A percentile compares a stretch with the other conserved stretches of the same genome.
phyloP scores from a whole-genome alignment of 2,329 filamentous ascomycete genomes.

The Lachnellula suecica region DNA sequence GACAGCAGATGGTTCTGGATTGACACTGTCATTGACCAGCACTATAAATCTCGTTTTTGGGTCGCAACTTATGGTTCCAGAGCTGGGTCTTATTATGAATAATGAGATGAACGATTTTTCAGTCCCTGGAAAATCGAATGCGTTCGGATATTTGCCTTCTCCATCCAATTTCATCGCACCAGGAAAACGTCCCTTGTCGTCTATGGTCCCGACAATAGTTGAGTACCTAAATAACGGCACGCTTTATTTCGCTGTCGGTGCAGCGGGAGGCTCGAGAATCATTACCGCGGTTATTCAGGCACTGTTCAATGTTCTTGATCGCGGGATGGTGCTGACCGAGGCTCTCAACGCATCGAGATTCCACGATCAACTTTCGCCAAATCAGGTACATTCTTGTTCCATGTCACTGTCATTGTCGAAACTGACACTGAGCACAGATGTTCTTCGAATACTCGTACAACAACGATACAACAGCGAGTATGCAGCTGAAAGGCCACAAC shows the following conservation, averaged over 20 bases:
- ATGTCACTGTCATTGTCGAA: no score
- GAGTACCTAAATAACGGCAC: conserved; percentile 55
- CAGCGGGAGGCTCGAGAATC: conserved; percentile 65
- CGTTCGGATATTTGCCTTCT: conserved; percentile 64
- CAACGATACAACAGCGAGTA: no score
- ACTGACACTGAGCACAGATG: no score
- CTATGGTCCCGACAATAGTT: conserved; percentile 63
- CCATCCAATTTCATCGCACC: conserved; percentile 65
- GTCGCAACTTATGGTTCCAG: conserved; percentile 58
- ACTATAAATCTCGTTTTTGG: conserved; percentile 70
- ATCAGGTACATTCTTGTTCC: no score
- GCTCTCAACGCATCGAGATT: conserved; percentile 57
- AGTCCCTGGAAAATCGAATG: conserved; percentile 61
- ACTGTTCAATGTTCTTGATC: conserved; percentile 61
- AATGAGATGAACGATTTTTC: conserved; percentile 66
- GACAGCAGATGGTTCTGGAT: conserved; percentile 55
- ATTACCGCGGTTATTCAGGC: conserved; percentile 67
- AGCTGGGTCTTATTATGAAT: conserved; percentile 70
- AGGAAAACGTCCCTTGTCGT: conserved; percentile 64
- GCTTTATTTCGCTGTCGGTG: conserved; percentile 60
- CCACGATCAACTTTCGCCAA: conserved; percentile 66
- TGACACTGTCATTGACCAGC: conserved; percentile 64
- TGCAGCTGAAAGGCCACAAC: no score
- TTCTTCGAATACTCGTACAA: no score
- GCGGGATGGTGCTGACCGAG: conserved; percentile 48